phyloP scores from a whole-genome alignment of 441 rosid genomes.

The Croton laevigatus region DNA sequence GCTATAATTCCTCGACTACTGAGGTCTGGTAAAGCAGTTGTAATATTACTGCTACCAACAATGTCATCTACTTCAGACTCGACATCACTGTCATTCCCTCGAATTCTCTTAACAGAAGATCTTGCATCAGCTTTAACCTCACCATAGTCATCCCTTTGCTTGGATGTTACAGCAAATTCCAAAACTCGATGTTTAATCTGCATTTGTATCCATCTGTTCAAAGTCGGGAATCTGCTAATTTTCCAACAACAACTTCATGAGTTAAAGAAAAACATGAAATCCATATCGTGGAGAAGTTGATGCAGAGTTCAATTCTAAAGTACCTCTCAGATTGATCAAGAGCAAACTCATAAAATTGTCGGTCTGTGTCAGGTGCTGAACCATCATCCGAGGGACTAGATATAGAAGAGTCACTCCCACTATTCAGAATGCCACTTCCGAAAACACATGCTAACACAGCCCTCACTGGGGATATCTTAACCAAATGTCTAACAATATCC shows the following conservation, averaged over 20 bases:
- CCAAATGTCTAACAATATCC: conserved; percentile 89
- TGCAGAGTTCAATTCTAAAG: conserved; percentile 17
- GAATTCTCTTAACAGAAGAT: conserved; percentile 70
- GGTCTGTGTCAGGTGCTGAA: conserved; percentile 74
- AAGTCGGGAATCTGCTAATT: conserved; percentile 78
- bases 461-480: conserved; percentile 93
- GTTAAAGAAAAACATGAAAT: conserved; percentile 21
- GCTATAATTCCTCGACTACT: conserved; percentile 44
- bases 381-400: conserved; percentile 70
- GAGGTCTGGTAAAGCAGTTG: conserved; percentile 41
- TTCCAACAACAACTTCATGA: conserved; percentile 20
- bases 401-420: conserved; percentile 67
- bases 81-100: conserved; percentile 71
- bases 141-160: conserved; percentile 45
- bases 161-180: conserved; percentile 81
- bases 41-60: conserved; percentile 37
- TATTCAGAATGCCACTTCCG: conserved; percentile 89
- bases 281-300: conserved; percentile 13
- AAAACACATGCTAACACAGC: conserved; percentile 96
- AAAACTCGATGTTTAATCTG: conserved; percentile 96
- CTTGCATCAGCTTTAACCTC: conserved; percentile 57
- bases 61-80: conserved; percentile 76
- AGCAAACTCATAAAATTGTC: conserved; percentile 89
- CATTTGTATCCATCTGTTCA: conserved; percentile 99
- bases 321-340: conserved; percentile 99